Percentiles rank a stretch among this genome's conserved stretches.
phyloP scores from a whole-genome alignment of 169 alveolate genomes.

The Plasmodium knowlesi region DNA sequence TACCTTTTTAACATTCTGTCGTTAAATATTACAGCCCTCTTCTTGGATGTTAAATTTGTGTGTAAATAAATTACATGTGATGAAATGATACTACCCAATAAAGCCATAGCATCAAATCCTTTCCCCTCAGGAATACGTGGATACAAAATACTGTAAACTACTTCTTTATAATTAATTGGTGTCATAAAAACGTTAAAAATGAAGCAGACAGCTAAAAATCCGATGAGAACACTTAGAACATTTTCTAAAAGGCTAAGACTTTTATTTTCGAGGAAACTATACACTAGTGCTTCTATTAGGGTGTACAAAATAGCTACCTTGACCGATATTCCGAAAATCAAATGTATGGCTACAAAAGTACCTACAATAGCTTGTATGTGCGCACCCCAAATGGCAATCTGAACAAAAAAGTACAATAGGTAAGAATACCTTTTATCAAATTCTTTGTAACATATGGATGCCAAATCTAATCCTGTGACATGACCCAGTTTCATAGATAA shows the following conservation, averaged over 20 bases:
- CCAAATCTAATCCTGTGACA: conserved; percentile 80
- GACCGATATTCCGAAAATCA: conserved; percentile 62
- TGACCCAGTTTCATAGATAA: conserved; percentile 80
- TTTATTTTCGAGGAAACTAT: conserved; percentile 64
- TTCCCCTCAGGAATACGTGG: conserved; percentile 65
- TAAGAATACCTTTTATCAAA: conserved; percentile 39
- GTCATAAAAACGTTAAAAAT: conserved; percentile 70
- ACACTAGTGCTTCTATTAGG: conserved; percentile 46
- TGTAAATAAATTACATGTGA: conserved; percentile 73
- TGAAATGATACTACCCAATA: conserved; percentile 68
- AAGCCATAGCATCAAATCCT: conserved; percentile 57
- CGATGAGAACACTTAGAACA: conserved; percentile 61
- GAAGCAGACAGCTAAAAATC: conserved; percentile 45
- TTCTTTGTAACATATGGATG: conserved; percentile 70
- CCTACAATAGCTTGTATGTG: conserved; percentile 72
- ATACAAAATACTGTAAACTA: conserved; percentile 31
- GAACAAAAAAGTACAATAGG: conserved; percentile 46
- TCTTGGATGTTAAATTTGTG: conserved; percentile 67
- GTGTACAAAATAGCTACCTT: conserved; percentile 62
- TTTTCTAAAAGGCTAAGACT: conserved; percentile 52
- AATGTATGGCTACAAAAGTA: conserved; percentile 55
- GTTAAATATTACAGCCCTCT: conserved; percentile 30
- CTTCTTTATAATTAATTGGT: conserved; percentile 41
- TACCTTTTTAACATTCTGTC: conserved; percentile 42
- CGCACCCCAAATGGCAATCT: conserved; percentile 74